Evolutionary conservation across 441 rosid species (phyloP), one percentile per base, ranked within the genome.

Genomic region (Viola pubescens): DNA sequence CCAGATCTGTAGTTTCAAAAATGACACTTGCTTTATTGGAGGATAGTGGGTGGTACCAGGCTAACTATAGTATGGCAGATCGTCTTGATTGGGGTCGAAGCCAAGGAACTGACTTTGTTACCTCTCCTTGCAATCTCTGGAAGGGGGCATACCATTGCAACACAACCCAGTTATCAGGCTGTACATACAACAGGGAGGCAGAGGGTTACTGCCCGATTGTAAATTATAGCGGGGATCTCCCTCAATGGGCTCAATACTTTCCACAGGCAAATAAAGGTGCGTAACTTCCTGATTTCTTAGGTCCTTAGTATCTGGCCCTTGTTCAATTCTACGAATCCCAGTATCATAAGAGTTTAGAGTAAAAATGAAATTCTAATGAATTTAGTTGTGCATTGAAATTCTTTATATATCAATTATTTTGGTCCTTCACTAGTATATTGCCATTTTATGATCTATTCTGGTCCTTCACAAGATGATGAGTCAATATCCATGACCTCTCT

Each of bases 41-140:
- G 76, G 99, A 90, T 71, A 94, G 99, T 69, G 99, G 99, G 48
- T 94, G 99, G 99, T 94, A 90, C 79, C 86, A 81, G 79, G 96
- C 97, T 78, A 87, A 94, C 67, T 94, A 94, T 75, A 90, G 94
- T 61, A 84, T 94, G 97, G 97, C 97, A 57, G 99, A 90, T 76
- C 83, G 61, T 63, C 96, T 94, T 12, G 99, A 94, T 63, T 94
- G 99, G 99, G 99, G 99, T 46, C 89, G 74, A 54, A 88, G 85
- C 70, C 95, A 94, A 75, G 99, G 99, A 66, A 90, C 95, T 59
- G 87, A 80, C 9, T 94, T 94, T 80, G 90, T 90, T 44, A 90
- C 95, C 60, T 81, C 81, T 49, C 91, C 95, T 41, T 94, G 99
- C 77, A 87, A 94, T 75, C 82, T 80, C 71, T 94, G 99, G 99